Conservation (phyloP, 2,329 filamentous ascomycete species). For the Aspergillus neoniger region DNA sequence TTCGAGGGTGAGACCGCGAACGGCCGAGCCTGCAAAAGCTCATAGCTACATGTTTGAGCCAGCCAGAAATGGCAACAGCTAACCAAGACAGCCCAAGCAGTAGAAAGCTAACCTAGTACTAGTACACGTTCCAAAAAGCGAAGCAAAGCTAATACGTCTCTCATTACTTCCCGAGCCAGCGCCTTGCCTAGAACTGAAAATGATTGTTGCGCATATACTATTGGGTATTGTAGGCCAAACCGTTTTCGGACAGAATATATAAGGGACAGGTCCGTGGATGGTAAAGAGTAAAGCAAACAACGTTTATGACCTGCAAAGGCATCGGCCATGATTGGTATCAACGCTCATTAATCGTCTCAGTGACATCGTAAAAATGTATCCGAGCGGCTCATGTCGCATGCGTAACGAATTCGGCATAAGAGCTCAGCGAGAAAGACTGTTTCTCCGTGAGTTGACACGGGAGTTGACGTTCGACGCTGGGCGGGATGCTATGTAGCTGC, state of each 20-base stretch:
- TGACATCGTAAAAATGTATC: constrained; percentile 6
- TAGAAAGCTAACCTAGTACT: background rate
- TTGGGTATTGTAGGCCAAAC: too few relatives aligned
- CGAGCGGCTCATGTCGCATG: background rate
- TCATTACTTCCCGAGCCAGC: background rate
- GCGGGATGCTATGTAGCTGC: constrained; percentile 36
- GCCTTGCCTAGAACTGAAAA: background rate
- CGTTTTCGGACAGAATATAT: background rate
- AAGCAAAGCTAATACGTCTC: background rate
- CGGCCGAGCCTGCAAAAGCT: background rate
- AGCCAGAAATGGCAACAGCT: background rate
- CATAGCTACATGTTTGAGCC: background rate
- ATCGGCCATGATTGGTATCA: constrained; percentile 4
- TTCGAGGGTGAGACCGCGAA: background rate
- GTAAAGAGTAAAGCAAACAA: constrained; percentile 6
- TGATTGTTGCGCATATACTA: background rate
- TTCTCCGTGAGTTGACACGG: constrained; percentile 34
- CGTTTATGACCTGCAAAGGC: background rate
- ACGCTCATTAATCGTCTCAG: constrained; percentile 9
- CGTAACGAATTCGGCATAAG: background rate
- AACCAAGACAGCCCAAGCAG: background rate
- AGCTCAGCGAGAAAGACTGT: constrained; percentile 21
- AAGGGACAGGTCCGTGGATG: background rate
- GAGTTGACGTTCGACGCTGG: constrained; percentile 34
- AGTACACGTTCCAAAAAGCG: background rate